Evolutionary conservation across 1,139 yeast species (phyloP).

Genomic region (Hemisphaericaspora lyxosophila): DNA sequence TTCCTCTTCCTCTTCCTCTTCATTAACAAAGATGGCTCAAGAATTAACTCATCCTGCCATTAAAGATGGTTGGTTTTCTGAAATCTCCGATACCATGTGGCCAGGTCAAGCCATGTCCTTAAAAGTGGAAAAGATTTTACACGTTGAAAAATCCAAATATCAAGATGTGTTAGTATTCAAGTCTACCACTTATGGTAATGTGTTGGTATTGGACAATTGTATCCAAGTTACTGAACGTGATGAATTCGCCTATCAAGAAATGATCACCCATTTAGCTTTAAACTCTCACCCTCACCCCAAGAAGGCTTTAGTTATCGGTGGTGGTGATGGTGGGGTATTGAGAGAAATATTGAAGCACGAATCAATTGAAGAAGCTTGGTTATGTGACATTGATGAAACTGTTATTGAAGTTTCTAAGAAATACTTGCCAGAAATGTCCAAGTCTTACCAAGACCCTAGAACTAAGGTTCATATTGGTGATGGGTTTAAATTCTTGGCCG

Average conservation of each 20-base stretch:
- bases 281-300: slow-evolving; percentile 90
- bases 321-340: slow-evolving; percentile 96
- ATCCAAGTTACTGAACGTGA: slow-evolving; percentile 94
- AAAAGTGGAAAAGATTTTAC: slow-evolving; percentile 76
- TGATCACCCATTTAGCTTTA: slow-evolving; percentile 88
- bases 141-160: slow-evolving; percentile 77
- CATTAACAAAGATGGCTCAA: slow-evolving; percentile 19
- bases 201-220: slow-evolving; percentile 84
- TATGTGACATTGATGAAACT: slow-evolving; percentile 90
- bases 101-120: slow-evolving; percentile 95
- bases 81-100: slow-evolving; percentile 84
- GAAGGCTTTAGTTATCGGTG: slow-evolving; percentile 87
- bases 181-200: slow-evolving; percentile 87
- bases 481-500: slow-evolving; percentile 86
- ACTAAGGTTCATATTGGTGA: slow-evolving; percentile 84
- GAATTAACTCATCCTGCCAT: slow-evolving; percentile 69
- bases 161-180: slow-evolving; percentile 89
- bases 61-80: slow-evolving; percentile 89
- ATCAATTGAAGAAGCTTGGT: slow-evolving; percentile 77
- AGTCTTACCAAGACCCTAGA: slow-evolving; percentile 76
- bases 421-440: slow-evolving; percentile 82
- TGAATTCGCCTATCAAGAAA: slow-evolving; percentile 92
- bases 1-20: slow-evolving; percentile 1
- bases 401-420: slow-evolving; percentile 81
- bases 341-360: slow-evolving; percentile 89